phyloP scores from a whole-genome alignment of 345 rosid species.

The Theobroma cacao region DNA sequence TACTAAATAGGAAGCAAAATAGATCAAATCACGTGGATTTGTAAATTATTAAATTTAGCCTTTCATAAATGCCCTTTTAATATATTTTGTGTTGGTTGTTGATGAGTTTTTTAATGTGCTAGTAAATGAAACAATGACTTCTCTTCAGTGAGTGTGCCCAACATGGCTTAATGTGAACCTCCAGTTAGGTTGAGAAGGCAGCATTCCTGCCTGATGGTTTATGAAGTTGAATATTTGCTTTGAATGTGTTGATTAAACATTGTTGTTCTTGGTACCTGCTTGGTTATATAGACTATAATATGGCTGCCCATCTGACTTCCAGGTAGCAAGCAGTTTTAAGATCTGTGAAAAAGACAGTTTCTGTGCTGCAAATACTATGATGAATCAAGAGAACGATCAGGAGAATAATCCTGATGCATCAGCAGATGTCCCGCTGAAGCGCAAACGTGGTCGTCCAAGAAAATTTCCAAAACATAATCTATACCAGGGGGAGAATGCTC shows the following conservation, averaged over 20 bases:
- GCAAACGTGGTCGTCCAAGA: slow-evolving; percentile 88
- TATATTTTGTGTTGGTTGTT: background rate
- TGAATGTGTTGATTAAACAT: background rate
- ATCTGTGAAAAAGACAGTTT: background rate
- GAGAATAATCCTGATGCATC: slow-evolving; percentile 38
- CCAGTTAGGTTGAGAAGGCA: background rate
- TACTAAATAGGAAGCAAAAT: background rate
- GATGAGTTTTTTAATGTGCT: background rate
- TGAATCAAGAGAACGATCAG: slow-evolving; percentile 5
- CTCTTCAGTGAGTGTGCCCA: background rate
- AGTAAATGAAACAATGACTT: background rate
- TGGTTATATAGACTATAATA: background rate
- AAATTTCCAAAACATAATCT: slow-evolving; percentile 43
- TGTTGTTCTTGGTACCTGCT: background rate
- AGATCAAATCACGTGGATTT: background rate
- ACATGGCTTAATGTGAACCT: background rate
- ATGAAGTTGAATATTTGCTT: background rate
- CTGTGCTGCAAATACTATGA: background rate
- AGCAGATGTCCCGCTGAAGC: slow-evolving; percentile 47
- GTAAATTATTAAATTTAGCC: background rate
- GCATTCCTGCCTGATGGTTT: background rate
- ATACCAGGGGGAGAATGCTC: slow-evolving; percentile 21
- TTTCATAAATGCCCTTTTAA: background rate
- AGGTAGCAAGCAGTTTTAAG: background rate
- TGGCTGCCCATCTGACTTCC: background rate